Evolutionary conservation across 768 basidiomycete species (phyloP).

Genomic region (Daedaleopsis nitida): DNA sequence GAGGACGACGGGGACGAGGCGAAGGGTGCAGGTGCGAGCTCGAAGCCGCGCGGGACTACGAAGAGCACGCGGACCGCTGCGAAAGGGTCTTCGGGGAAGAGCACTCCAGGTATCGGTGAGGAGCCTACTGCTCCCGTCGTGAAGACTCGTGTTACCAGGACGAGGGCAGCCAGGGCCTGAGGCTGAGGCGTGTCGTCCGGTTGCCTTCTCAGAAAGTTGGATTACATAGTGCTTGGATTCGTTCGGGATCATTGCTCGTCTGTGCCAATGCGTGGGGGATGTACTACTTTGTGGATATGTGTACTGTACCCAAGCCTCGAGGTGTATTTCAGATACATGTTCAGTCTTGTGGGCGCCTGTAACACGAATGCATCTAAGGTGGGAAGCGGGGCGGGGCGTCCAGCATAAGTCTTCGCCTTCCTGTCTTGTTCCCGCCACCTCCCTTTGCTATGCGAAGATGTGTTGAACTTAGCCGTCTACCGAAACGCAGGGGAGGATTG

Average conservation of each 20-base stretch:
- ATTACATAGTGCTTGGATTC: background rate
- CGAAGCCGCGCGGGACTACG: constrained; percentile 4
- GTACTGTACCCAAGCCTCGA: background rate
- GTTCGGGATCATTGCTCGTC: too few species aligned
- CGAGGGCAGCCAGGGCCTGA: constrained; percentile 21
- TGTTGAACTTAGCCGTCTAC: constrained; percentile 17
- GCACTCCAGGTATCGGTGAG: background rate
- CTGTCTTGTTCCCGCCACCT: too few species aligned
- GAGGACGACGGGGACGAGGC: constrained; percentile 9
- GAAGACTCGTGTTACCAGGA: constrained; percentile 16
- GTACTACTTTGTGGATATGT: too few species aligned
- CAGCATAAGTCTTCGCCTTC: background rate
- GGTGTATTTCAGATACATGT: background rate
- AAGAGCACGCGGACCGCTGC: constrained; percentile 6
- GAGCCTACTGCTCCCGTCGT: background rate
- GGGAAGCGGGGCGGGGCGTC: too few species aligned
- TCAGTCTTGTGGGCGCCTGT: too few species aligned
- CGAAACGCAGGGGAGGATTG: constrained; percentile 5
- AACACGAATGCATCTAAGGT: too few species aligned
- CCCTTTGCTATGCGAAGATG: constrained; percentile 5
- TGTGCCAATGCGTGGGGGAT: too few species aligned
- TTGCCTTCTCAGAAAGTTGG: background rate
- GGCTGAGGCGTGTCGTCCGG: background rate
- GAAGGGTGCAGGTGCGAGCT: background rate
- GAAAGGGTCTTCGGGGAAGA: constrained; percentile 19